Percentiles rank a stretch among this genome's conserved stretches.
phyloP scores from a whole-genome alignment of 1,284 basidiomycete species.

The Heterobasidion occidentale region DNA sequence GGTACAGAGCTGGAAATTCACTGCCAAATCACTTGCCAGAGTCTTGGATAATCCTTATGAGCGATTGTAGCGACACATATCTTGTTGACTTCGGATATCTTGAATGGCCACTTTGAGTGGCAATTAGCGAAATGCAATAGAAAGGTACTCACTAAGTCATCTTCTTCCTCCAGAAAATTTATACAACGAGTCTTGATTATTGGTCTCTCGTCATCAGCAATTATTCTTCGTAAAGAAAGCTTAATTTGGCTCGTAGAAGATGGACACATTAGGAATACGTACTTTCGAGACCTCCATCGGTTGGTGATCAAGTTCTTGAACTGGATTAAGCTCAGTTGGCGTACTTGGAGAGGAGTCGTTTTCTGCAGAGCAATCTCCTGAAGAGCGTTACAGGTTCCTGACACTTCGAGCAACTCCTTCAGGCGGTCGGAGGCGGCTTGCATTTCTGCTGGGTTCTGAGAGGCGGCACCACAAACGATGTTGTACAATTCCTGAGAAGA shows the following conservation, averaged over 20 bases:
- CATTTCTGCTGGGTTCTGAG: slow-evolving; percentile 56
- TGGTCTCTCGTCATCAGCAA: slow-evolving; percentile 54
- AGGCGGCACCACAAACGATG: slow-evolving; percentile 57
- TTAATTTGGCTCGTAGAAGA: slow-evolving; percentile 2
- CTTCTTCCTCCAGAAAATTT: slow-evolving; percentile 54
- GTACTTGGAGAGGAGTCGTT: slow-evolving; percentile 49
- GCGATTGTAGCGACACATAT: slow-evolving; percentile 64
- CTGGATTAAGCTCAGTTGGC: slow-evolving; percentile 74
- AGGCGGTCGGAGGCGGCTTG: slow-evolving; percentile 53
- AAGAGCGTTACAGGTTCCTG: slow-evolving; percentile 62
- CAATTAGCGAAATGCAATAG: neutral
- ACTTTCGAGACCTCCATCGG: slow-evolving; percentile 73
- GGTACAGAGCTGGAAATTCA: neutral
- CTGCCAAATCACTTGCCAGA: slow-evolving; percentile 39
- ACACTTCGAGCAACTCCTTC: slow-evolving; percentile 56
- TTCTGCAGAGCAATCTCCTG: slow-evolving; percentile 61
- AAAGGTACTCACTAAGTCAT: slow-evolving; percentile 50
- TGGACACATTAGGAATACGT: slow-evolving; percentile 13
- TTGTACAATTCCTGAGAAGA: slow-evolving; percentile 57
- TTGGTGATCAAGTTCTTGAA: slow-evolving; percentile 66
- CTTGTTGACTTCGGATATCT: slow-evolving; percentile 73
- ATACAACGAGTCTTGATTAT: slow-evolving; percentile 55
- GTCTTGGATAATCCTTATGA: slow-evolving; percentile 59
- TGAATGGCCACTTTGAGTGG: slow-evolving; percentile 1
- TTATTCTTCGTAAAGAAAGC: slow-evolving; percentile 37